Base-by-base conservation (phyloP, 192 early-diverging fungal species). In the Coemansia sp. region DNA sequence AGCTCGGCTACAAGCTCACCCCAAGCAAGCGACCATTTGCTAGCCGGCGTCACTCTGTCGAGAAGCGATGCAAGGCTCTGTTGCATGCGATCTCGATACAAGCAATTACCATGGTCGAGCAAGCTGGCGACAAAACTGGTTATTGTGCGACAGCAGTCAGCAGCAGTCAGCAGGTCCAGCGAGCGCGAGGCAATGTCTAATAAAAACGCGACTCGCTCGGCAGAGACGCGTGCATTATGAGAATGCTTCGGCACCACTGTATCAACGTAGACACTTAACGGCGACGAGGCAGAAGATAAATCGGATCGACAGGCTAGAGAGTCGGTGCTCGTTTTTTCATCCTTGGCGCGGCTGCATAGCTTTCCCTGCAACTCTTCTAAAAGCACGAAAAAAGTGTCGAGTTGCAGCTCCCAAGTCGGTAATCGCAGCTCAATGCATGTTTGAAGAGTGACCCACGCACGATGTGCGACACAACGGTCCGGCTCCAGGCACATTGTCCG, bases 1-100 rank as follows among this genome's bases (percentile, higher is more conserved):
- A 76, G 59, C 34, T 45, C 46, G 20, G 58, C 37, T 9, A 70
- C 63, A 20, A 60, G 69, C 28, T 57, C 73, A 13, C 59, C 34
- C 67, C 73, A 76, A 34, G 63, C 60, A 6, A 76, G 51, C 37
- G 63, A 31, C 73, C 73, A 70, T 37, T 66, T 76, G 67, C 63
- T 66, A 11, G 63, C 59, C 23, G 73, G 73, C 24, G 59, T 35
- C 33, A 76, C 38, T 16, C 64, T 31, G 14, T 62, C 63, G 24
- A 70, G 50, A 10, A 70, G 20, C 1, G 16, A 31, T 11, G 63
- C 63, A 36, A 76, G 64, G 53, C 59, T 59, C 24, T 46, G 62
- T 60, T 76, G 73, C 58, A 70, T 76, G 40, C 36, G 62, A 6
- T 26, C 14, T 16, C 40, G 43, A 26, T 50, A 40, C 18, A 59